Percentiles rank a stretch among this genome's conserved stretches.
Evolutionary conservation across 2,329 filamentous ascomycete species (phyloP).

Genomic region (Orbilia blumenaviensis): DNA sequence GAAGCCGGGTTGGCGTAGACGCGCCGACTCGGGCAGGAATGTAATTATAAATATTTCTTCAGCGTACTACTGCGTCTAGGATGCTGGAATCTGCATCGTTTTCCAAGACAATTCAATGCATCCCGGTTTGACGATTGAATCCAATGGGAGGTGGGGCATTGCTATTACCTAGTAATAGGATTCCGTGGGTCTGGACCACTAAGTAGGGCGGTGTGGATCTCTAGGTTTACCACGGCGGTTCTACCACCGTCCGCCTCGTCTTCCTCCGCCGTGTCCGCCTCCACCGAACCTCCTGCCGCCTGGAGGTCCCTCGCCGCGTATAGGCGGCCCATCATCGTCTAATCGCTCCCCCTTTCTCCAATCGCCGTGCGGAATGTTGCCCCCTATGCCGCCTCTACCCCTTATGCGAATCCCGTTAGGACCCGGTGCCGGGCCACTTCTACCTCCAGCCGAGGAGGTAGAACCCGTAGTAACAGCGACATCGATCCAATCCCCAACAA

Average conservation of each 20-base stretch:
- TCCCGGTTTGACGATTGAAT: background rate
- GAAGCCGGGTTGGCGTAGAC: background rate
- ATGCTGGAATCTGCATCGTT: background rate
- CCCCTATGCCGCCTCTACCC: slow-evolving; percentile 38
- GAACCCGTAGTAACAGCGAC: slow-evolving; percentile 66
- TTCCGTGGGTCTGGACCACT: background rate
- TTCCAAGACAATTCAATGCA: background rate
- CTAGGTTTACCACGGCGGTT: background rate
- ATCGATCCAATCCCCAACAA: slow-evolving; percentile 87
- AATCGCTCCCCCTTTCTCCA: slow-evolving; percentile 49
- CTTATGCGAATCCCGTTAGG: slow-evolving; percentile 47
- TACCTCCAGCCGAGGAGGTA: slow-evolving; percentile 17
- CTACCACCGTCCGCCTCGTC: slow-evolving; percentile 45
- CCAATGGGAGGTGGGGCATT: background rate
- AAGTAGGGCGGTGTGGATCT: background rate
- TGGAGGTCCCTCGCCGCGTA: slow-evolving; percentile 21
- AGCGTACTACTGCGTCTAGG: background rate
- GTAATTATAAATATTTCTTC: background rate
- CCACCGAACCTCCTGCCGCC: slow-evolving; percentile 39
- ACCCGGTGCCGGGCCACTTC: slow-evolving; percentile 1
- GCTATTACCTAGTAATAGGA: too few species aligned
- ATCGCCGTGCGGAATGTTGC: slow-evolving; percentile 34
- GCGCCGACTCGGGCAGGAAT: background rate
- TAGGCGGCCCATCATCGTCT: slow-evolving; percentile 33
- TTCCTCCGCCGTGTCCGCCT: slow-evolving; percentile 27